phyloP scores from a whole-genome alignment of 306 rosid genomes.

The Parietaria judaica region DNA sequence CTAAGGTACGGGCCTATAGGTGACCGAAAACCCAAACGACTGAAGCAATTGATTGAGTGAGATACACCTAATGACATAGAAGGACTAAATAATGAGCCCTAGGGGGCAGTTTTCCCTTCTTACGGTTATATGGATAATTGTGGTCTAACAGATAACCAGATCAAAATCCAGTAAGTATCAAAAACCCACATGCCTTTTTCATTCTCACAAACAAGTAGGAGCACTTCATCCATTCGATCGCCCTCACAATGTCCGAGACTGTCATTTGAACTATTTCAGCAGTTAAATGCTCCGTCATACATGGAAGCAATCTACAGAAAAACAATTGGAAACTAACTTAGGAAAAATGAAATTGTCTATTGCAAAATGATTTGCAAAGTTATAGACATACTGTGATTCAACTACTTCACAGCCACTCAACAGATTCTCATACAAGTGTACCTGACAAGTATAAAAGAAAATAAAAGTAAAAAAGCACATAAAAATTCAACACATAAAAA shows the following conservation, averaged over 20 bases:
- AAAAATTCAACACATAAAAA: neutral
- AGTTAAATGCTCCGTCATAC: conserved; percentile 89
- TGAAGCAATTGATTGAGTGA: too few relatives aligned
- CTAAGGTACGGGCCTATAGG: too few relatives aligned
- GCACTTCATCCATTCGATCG: conserved; percentile 93
- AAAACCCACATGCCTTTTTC: conserved; percentile 53
- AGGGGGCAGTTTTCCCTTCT: too few relatives aligned
- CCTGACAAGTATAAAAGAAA: conserved; percentile 39
- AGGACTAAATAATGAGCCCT: too few relatives aligned
- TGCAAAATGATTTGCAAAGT: conserved; percentile 15
- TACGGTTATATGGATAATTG: too few relatives aligned
- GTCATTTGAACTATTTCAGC: conserved; percentile 95
- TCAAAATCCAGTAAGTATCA: conserved; percentile 9
- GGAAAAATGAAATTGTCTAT: conserved; percentile 8
- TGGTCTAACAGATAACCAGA: neutral
- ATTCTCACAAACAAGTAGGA: conserved; percentile 84
- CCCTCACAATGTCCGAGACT: conserved; percentile 73
- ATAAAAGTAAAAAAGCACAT: neutral
- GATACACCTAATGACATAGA: too few relatives aligned
- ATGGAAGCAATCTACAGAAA: conserved; percentile 61
- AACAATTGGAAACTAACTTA: conserved; percentile 19
- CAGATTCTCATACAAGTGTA: conserved; percentile 89
- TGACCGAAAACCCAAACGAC: too few relatives aligned
- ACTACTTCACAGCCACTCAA: conserved; percentile 91
- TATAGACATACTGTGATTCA: conserved; percentile 77